Percentiles rank a stretch among this genome's conserved stretches.
phyloP scores from a whole-genome alignment of 768 basidiomycete genomes.

The Butyriboletus loyo region DNA sequence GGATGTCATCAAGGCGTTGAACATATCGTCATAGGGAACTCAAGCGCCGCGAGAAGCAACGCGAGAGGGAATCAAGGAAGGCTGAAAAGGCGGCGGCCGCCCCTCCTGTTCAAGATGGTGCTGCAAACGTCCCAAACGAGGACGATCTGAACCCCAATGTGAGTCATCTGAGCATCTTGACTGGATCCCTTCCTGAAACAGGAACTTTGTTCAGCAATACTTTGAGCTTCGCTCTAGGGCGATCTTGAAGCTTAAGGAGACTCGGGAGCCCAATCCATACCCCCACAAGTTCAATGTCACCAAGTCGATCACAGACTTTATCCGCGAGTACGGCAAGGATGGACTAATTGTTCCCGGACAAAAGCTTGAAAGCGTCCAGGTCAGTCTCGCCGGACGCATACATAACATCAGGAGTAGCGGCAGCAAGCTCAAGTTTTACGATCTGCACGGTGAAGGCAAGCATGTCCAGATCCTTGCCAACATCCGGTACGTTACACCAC shows the following conservation, averaged over 20 bases:
- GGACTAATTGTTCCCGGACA: slow-evolving; percentile 66
- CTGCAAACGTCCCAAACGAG: slow-evolving; percentile 51
- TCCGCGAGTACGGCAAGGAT: slow-evolving; percentile 69
- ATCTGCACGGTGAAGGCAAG: slow-evolving; percentile 85
- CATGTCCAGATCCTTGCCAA: slow-evolving; percentile 97
- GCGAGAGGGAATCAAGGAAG: slow-evolving; percentile 70
- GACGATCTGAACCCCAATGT: slow-evolving; percentile 92
- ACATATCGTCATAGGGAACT: slow-evolving; percentile 66
- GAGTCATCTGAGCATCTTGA: slow-evolving; percentile 32
- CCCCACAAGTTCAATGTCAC: slow-evolving; percentile 98
- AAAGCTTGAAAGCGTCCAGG: slow-evolving; percentile 56
- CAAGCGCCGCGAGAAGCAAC: slow-evolving; percentile 88
- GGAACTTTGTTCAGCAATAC: slow-evolving; percentile 70
- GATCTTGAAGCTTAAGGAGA: slow-evolving; percentile 80
- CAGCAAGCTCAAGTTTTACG: slow-evolving; percentile 89
- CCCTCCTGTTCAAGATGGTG: slow-evolving; percentile 33
- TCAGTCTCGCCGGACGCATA: slow-evolving; percentile 84
- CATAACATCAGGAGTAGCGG: slow-evolving; percentile 85
- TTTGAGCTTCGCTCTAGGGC: slow-evolving; percentile 89
- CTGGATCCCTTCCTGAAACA: not conserved
- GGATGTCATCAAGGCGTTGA: slow-evolving; percentile 13
- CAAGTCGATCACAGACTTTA: slow-evolving; percentile 68
- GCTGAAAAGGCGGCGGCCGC: slow-evolving; percentile 66
- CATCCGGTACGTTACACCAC: slow-evolving; percentile 55
- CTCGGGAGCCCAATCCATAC: slow-evolving; percentile 89